phyloP scores from a whole-genome alignment of 306 rosid species.

The Hippophae rhamnoides region DNA sequence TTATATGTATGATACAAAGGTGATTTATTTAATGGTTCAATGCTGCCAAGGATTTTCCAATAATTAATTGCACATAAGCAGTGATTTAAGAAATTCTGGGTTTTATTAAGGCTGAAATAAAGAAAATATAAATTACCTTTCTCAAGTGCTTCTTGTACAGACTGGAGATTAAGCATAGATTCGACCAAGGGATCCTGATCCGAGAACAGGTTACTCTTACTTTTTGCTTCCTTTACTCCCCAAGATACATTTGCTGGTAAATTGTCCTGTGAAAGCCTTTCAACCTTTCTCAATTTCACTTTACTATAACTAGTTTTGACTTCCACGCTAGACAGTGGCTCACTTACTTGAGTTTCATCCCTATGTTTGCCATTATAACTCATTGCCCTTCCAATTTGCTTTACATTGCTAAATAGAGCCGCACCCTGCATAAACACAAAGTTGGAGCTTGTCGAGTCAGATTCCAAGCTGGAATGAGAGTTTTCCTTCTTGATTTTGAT shows the following conservation, averaged over 20 bases:
- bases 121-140: slow-evolving; percentile 43
- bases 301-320: slow-evolving; percentile 41
- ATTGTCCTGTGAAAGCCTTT: slow-evolving; percentile 41
- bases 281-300: slow-evolving; percentile 40
- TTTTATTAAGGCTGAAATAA: slow-evolving; percentile 1
- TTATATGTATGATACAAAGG: neutral
- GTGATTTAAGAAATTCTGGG: neutral
- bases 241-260: slow-evolving; percentile 36
- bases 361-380: slow-evolving; percentile 43
- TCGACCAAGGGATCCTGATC: slow-evolving; percentile 55
- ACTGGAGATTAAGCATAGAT: slow-evolving; percentile 57
- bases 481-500: slow-evolving; percentile 54
- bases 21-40: neutral
- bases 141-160: slow-evolving; percentile 70
- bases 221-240: slow-evolving; percentile 40
- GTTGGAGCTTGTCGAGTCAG: slow-evolving; percentile 82
- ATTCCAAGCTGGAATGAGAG: slow-evolving; percentile 73
- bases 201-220: slow-evolving; percentile 36
- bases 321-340: slow-evolving; percentile 39
- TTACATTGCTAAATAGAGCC: slow-evolving; percentile 43
- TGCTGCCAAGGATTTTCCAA: neutral
- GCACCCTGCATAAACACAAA: slow-evolving; percentile 40
- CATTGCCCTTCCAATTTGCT: slow-evolving; percentile 39
- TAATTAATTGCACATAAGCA: neutral
- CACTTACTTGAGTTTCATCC: slow-evolving; percentile 46